These are phyloP conservation scores for Scytalidium sp. DNA, from an alignment of 2,329 filamentous ascomycete genomes.

Conservation along the genomic window DNA sequence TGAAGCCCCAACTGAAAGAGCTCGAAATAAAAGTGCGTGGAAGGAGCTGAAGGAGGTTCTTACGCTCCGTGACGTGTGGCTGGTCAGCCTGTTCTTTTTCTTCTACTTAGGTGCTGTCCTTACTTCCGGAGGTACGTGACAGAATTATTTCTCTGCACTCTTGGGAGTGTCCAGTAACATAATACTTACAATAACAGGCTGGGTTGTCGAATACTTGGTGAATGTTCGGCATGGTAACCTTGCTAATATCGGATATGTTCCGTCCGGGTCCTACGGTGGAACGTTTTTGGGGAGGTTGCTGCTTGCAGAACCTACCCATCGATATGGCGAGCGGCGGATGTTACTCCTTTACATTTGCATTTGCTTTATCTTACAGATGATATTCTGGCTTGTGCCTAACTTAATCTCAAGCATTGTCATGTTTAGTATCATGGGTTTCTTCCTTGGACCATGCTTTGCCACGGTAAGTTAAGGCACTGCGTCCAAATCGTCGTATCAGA, in stretches of 20 bases:
- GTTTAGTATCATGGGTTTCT: slow-evolving; percentile 53
- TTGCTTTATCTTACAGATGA: slow-evolving; percentile 50
- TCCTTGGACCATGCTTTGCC: slow-evolving; percentile 56
- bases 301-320: slow-evolving; percentile 56
- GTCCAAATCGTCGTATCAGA: not conserved
- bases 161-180: too few relatives aligned
- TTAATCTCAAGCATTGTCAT: slow-evolving; percentile 49
- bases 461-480: slow-evolving; percentile 35
- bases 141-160: not conserved
- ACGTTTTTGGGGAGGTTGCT: slow-evolving; percentile 53
- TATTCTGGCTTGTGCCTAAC: slow-evolving; percentile 56
- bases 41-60: slow-evolving; percentile 43
- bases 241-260: slow-evolving; percentile 58
- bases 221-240: slow-evolving; percentile 55
- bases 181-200: slow-evolving; percentile 49
- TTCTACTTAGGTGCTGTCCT: slow-evolving; percentile 56
- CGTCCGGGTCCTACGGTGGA: slow-evolving; percentile 58
- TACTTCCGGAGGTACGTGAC: slow-evolving; percentile 40
- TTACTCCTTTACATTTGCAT: slow-evolving; percentile 50
- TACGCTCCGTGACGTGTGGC: slow-evolving; percentile 47
- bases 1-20: slow-evolving; percentile 15
- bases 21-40: slow-evolving; percentile 32
- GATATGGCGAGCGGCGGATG: slow-evolving; percentile 57
- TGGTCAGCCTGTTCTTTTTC: slow-evolving; percentile 61
- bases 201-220: slow-evolving; percentile 64